A percentile compares a stretch with the other conserved stretches of the same genome.
These are phyloP conservation scores for Tricholoma hemisulphureum DNA, from an alignment of 768 basidiomycete genomes.

Conservation along the genomic window DNA sequence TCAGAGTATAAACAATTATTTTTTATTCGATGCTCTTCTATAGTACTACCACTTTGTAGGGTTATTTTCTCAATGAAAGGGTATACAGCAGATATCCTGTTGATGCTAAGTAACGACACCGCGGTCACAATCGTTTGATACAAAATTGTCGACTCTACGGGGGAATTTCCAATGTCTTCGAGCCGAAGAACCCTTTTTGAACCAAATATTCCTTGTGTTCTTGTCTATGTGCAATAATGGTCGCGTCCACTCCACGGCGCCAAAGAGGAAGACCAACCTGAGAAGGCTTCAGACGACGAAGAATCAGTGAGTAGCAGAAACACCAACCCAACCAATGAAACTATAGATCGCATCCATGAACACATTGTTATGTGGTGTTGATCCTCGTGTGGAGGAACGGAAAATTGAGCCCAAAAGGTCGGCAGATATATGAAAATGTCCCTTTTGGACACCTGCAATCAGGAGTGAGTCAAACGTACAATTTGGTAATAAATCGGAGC, in stretches of 20 bases:
- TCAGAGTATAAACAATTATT: no score
- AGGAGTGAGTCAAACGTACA: background rate
- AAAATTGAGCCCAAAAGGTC: constrained; percentile 72
- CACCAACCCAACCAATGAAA: constrained; percentile 46
- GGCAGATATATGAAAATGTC: constrained; percentile 75
- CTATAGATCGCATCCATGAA: constrained; percentile 54
- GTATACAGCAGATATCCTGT: background rate
- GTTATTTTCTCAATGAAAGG: no score
- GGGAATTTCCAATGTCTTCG: constrained; percentile 9
- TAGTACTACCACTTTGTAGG: no score
- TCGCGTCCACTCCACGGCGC: constrained; percentile 51
- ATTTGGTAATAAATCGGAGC: background rate
- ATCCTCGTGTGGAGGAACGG: constrained; percentile 64
- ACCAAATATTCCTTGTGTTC: constrained; percentile 49
- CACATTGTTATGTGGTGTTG: constrained; percentile 58
- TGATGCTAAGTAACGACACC: no score
- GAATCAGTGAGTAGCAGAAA: background rate
- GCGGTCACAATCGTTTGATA: no score
- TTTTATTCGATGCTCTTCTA: constrained; percentile 11
- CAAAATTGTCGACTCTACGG: background rate
- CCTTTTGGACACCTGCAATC: constrained; percentile 60
- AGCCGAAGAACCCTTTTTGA: constrained; percentile 42
- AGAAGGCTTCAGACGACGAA: constrained; percentile 8
- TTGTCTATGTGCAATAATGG: constrained; percentile 40
- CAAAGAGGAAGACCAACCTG: constrained; percentile 55